These are phyloP conservation scores for Penicillium lividum DNA, from an alignment of 495 filamentous ascomycete species.

Conservation along the genomic window DNA sequence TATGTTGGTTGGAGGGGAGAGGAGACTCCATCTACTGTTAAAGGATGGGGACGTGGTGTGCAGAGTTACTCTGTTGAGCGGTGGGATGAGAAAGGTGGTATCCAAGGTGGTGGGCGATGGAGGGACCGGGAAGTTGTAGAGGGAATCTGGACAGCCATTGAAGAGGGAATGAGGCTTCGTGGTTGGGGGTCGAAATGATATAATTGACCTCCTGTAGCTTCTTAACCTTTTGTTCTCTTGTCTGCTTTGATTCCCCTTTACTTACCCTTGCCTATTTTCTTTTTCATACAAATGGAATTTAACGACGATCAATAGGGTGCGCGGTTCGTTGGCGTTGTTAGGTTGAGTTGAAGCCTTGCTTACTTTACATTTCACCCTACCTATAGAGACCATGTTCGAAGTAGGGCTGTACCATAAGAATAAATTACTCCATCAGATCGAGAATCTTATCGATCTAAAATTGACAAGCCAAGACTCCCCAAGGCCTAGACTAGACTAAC, in stretches of 20 bases:
- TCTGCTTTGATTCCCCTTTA: slow-evolving; percentile 11
- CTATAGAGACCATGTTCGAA: neutral
- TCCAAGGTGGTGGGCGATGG: slow-evolving; percentile 68
- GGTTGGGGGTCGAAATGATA: slow-evolving; percentile 67
- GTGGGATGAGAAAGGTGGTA: slow-evolving; percentile 60
- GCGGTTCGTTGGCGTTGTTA: slow-evolving; percentile 5
- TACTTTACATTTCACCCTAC: neutral
- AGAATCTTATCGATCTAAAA: neutral
- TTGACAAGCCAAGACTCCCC: neutral
- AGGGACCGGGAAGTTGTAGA: slow-evolving; percentile 93
- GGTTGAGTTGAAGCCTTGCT: slow-evolving; percentile 2
- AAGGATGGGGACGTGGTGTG: slow-evolving; percentile 83
- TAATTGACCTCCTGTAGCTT: slow-evolving; percentile 1
- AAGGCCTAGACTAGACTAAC: neutral
- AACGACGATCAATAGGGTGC: slow-evolving; percentile 2
- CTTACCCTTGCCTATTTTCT: slow-evolving; percentile 8
- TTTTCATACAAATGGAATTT: neutral
- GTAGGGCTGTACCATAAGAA: neutral
- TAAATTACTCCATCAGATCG: neutral
- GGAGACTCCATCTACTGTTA: slow-evolving; percentile 70
- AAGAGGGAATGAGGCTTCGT: slow-evolving; percentile 80
- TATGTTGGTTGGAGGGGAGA: slow-evolving; percentile 94
- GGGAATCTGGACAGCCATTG: slow-evolving; percentile 86
- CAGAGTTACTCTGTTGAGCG: slow-evolving; percentile 74
- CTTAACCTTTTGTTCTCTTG: slow-evolving; percentile 4